Base-by-base conservation (phyloP, 2,329 filamentous ascomycete species). In the Botryosphaeria dothidea region DNA sequence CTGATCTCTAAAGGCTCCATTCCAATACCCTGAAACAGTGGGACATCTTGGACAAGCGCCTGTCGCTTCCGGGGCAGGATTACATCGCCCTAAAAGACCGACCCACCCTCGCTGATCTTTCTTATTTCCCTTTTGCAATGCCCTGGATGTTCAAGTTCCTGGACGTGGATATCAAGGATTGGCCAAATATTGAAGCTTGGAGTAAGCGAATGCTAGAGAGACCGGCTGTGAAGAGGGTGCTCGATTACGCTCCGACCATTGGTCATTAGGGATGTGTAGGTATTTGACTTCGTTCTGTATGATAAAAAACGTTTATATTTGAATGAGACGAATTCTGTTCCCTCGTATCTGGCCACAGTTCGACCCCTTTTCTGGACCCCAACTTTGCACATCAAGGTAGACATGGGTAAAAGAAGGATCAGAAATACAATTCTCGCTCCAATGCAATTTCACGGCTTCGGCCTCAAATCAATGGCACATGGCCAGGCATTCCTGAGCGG, bases 121-220 rank as follows among this genome's bases (percentile, higher is more conserved):
- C 75, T 0, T 78, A 75, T 63, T 73, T 76, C 41, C 76, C 75
- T 1, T 79, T 77, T 65, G 71, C 76, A 1, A 78, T 77, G 74
- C 75, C 73, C 3, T 77, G 71, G 70, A 77, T 78, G 74, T 77
- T 77, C 64, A 69, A 45, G 8, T 76, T 78, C 52, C 45, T 77
- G 2, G 69, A 68, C 1, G 74, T 77, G 1, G 68, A 77, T 62
- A 70, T 77, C 46, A 67, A 70, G 25, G 62, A 75, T 13, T 78
- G 67, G 64, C 73, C 75, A 2, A 60, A 73, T 41, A 75, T 76
- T 45, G 43, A 73, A 61, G 38, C n/a, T 0, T 77, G 74, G 75
- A 64, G 60, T 21, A 45, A 73, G 48, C 56, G 68, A 8, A 75
- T 77, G 71, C 6, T 70, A 19, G 57, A 54, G 4, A 63, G 73